Base-by-base conservation (phyloP, 768 basidiomycete genomes). In the Boletus rubroflammeus region DNA sequence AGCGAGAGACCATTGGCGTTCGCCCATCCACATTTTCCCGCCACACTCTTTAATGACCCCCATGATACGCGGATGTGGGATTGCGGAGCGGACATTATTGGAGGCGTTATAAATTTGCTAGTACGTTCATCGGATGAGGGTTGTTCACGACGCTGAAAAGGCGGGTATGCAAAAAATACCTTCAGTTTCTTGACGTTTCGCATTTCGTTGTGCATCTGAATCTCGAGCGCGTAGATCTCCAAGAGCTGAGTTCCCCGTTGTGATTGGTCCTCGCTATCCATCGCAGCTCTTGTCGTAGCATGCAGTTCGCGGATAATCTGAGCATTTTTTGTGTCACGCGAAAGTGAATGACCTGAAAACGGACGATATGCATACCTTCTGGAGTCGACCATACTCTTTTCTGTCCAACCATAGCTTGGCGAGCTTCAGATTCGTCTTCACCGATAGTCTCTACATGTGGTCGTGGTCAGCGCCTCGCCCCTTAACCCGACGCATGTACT, bases 21-120 rank as follows among this genome's bases (percentile, higher is more conserved):
- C 97, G 54, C 92, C 93, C 97, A 99, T 98, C 95, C 97, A 98
- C 97, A 99, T 99, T 75, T 99, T 99, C 3, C 97, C 97, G 15
- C 97, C 97, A 61, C 96, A 98, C 72, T 99, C 97, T 67, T 95
- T 92, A 74, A 99, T 98, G 48, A 98, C 93, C 40, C 96, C 97
- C 89, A 98, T 95, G 65, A 98, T 98, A 29, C 93, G 83, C 10
- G 97, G 97, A 74, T 98, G 97, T 15, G 97, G 94, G 57, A 99
- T 98, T 10, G 97, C 97, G 8, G 93, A 94, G 23, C 92, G 88
- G 48, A 99, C 91, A 41, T 85, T 83, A 59, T 90, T 90, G 13
- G 92, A 88, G 10, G 96, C 94, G 61, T 97, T 95, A 74, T 99
- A 99, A 50, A 98, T 97, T 73, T 97, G 94, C 93, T 97, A 64